phyloP scores from a whole-genome alignment of 2,329 filamentous ascomycete species.

The Ilyonectria destructans region DNA sequence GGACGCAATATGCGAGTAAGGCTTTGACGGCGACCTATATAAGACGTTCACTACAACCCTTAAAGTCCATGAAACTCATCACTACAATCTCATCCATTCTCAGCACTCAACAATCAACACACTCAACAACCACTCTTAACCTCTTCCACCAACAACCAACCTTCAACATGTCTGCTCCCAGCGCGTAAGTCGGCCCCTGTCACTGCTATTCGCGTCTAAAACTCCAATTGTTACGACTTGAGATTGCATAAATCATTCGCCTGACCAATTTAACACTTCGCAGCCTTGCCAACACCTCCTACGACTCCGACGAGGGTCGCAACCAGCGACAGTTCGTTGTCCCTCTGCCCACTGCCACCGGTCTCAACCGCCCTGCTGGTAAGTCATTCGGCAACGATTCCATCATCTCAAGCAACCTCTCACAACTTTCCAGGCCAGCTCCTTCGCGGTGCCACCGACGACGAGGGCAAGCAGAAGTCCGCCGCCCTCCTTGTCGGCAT shows the following conservation, averaged over 20 bases:
- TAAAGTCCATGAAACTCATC: conserved; percentile 26
- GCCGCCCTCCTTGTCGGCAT: conserved; percentile 74
- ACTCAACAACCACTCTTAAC: conserved; percentile 36
- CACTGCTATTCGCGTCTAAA: neutral
- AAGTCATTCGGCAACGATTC: conserved; percentile 34
- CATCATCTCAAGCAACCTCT: neutral
- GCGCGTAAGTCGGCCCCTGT: conserved; percentile 40
- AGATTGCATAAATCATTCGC: neutral
- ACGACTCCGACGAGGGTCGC: conserved; percentile 48
- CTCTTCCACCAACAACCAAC: conserved; percentile 35
- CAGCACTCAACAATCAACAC: conserved; percentile 21
- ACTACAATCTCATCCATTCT: conserved; percentile 43
- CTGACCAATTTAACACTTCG: conserved; percentile 24
- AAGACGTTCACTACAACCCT: conserved; percentile 38
- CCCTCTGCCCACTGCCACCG: conserved; percentile 52
- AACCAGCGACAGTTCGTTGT: conserved; percentile 48
- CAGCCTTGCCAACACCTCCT: conserved; percentile 49
- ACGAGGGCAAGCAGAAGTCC: conserved; percentile 71
- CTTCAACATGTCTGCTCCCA: conserved; percentile 49
- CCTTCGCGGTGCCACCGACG: conserved; percentile 71
- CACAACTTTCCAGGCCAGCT: conserved; percentile 61
- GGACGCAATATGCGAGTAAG: neutral
- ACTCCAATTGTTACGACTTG: conserved; percentile 23
- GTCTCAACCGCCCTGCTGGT: conserved; percentile 54
- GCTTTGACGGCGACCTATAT: conserved; percentile 41